A percentile compares a stretch with the other conserved stretches of the same genome.
phyloP scores from a whole-genome alignment of 352 stramenopile genomes.

The Ophiocytium majus region DNA sequence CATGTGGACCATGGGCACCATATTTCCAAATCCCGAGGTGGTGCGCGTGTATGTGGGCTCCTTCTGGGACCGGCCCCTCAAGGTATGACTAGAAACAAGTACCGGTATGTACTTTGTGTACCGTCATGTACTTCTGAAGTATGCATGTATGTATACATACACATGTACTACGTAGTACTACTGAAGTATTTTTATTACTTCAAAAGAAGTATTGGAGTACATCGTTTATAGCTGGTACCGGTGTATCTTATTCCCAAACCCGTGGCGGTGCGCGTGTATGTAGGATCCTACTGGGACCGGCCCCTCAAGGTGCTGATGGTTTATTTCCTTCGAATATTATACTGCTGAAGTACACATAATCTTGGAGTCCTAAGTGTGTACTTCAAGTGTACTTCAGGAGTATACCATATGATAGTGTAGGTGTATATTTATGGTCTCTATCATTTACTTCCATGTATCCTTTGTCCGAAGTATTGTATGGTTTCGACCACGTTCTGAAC shows the following conservation, averaged over 20 bases:
- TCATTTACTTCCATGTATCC: too few species aligned
- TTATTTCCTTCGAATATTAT: too few species aligned
- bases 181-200: too few species aligned
- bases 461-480: background rate
- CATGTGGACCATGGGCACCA: constrained; percentile 95
- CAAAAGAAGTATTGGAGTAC: too few species aligned
- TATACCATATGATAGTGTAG: background rate
- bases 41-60: constrained; percentile 88
- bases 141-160: background rate
- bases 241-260: constrained; percentile 86
- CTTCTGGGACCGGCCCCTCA: constrained; percentile 80
- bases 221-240: constrained; percentile 63
- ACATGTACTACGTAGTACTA: background rate
- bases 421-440: background rate
- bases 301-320: background rate
- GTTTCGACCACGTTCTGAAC: too few species aligned
- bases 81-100: constrained; percentile 9
- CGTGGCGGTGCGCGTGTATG: constrained; percentile 88
- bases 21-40: constrained; percentile 85
- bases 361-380: background rate
- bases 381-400: background rate
- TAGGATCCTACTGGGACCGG: constrained; percentile 80
- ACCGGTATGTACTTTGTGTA: background rate
- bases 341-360: too few species aligned
- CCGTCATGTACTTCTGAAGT: background rate